Base-by-base conservation (phyloP, 306 rosid species). In the barrel medic (Medicago truncatula) region DNA sequence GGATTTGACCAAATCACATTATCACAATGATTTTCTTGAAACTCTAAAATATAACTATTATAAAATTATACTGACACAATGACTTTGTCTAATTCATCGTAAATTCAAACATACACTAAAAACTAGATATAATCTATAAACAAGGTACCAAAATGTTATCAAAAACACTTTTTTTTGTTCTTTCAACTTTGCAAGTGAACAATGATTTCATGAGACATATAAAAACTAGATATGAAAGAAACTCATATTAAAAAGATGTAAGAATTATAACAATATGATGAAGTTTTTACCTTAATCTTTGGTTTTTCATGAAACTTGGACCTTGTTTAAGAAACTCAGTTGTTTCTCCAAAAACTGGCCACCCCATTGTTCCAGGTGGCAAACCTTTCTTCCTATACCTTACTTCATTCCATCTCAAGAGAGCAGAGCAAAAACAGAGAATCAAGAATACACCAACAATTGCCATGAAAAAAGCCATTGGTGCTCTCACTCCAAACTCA, bases 281-380 rank as follows among this genome's bases (percentile, higher is more conserved):
- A 69, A 62, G 54, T 12, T 44, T 41, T 73, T 82, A 96, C 99
- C 99, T 90, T 78, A 94, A 92, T 90, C 97, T 83, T 54, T 92
- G 94, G 78, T 75, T 88, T 85, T 92, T 96, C 98, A 96, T 89
- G 91, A 96, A 96, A 87, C 82, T 90, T 0, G 99, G 99, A 16
- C 99, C 99, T 82, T 86, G 98, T 59, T 92, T 96, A 8, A 96
- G 98, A 79, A 96, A 96, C 89, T 96, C 99, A 12, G 96, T 90
- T 6, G 99, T 96, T 31, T 96, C 99, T 0, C 99, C 99, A 74
- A 96, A 90, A 28, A 96, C 54, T 58, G 99, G 99, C 99, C 99
- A 96, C 4, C 99, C 99, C 99, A 96, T 96, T 83, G 99, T 96
- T 43, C 99, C 99, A 4, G 90, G 99, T 34, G 99, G 99, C 46